Conservation (phyloP, 305 asterid species). For the Fraxinus xanthoxyloides region DNA sequence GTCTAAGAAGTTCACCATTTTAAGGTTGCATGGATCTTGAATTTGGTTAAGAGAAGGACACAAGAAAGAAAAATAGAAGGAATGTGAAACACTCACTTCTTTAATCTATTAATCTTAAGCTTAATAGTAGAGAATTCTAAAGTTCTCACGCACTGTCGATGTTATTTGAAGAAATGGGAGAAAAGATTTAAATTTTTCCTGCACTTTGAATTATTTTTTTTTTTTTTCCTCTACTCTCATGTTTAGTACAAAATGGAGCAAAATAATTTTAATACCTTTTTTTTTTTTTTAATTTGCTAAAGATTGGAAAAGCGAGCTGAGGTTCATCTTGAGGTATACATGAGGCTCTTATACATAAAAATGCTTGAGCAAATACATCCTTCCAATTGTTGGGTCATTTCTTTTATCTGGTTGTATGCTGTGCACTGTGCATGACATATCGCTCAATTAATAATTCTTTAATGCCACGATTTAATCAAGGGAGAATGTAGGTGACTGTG, state of each 20-base stretch:
- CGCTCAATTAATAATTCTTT: not conserved
- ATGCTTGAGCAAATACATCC: not conserved
- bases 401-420: not conserved
- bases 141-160: not conserved
- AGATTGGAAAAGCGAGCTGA: not conserved
- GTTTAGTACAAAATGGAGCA: not conserved
- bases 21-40: not conserved
- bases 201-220: not conserved
- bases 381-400: not conserved
- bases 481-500: not conserved
- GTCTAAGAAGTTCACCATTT: not conserved
- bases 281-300: not conserved
- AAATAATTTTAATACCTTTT: not conserved
- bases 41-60: not conserved
- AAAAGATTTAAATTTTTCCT: not conserved
- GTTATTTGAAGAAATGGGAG: not conserved
- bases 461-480: not conserved
- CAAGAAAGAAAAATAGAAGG: not conserved
- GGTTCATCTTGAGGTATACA: not conserved
- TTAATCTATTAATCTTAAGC: not conserved
- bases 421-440: not conserved
- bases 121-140: not conserved
- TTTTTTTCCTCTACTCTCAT: not conserved
- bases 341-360: not conserved
- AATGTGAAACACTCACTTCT: not conserved